Percentiles rank a stretch among this genome's conserved stretches.
phyloP scores from a whole-genome alignment of 148 eudicot genomes.

The Rhododendron griersonianum region DNA sequence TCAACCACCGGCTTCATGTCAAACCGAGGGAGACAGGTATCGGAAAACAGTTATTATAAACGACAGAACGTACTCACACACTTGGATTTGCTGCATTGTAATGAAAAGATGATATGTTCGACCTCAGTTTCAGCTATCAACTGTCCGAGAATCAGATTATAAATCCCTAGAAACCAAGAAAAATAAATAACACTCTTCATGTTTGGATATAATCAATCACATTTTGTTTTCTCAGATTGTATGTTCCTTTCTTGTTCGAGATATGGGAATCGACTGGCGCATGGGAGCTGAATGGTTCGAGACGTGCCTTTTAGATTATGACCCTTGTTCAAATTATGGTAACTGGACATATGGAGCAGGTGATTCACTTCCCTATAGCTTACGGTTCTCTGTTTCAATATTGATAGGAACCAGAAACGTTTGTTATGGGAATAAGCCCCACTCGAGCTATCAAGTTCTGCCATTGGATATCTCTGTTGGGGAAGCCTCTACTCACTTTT shows the following conservation, averaged over 20 bases:
- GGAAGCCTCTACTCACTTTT: background rate
- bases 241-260: slow-evolving; percentile 94
- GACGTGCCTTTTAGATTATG: slow-evolving; percentile 89
- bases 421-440: background rate
- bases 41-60: background rate
- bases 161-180: background rate
- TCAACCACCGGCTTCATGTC: slow-evolving; percentile 91
- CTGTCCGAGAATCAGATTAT: background rate
- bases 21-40: slow-evolving; percentile 91
- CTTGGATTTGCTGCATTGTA: background rate
- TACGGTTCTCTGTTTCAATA: background rate
- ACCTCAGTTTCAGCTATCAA: background rate
- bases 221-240: slow-evolving; percentile 48
- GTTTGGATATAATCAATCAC: background rate
- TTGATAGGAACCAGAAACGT: background rate
- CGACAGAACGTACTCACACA: background rate
- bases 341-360: slow-evolving; percentile 99
- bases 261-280: slow-evolving; percentile 96
- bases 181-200: background rate
- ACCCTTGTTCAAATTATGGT: slow-evolving; percentile 95
- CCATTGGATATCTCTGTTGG: background rate
- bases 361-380: slow-evolving; percentile 16
- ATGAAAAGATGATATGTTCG: background rate
- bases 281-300: slow-evolving; percentile 99
- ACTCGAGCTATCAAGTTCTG: background rate